Evolutionary conservation across 2,329 filamentous ascomycete species (phyloP).

Genomic region (Fusarium napiforme): DNA sequence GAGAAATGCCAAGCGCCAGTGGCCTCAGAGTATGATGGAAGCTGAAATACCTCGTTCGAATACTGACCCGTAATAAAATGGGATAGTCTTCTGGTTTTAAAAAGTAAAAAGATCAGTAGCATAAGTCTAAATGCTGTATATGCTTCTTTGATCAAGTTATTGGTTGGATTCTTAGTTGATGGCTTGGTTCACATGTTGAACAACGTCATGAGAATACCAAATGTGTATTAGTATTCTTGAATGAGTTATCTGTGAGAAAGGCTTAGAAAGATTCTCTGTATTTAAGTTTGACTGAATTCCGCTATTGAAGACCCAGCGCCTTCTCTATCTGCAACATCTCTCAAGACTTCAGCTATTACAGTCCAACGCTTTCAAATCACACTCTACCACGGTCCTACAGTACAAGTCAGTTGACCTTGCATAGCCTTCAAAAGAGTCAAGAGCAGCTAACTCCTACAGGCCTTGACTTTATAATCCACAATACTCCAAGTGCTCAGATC

Average conservation of each 20-base stretch:
- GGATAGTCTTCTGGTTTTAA: not conserved
- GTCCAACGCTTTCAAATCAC: not conserved
- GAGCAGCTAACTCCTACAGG: not conserved
- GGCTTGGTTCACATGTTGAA: not conserved
- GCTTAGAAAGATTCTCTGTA: fast-evolving
- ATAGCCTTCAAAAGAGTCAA: not conserved
- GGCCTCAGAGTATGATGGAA: not conserved
- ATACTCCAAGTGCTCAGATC: not conserved
- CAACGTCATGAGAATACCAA: not conserved
- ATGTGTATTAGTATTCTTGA: not conserved
- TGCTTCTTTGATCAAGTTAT: not conserved
- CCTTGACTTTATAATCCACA: fast-evolving
- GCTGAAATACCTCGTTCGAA: fast-evolving
- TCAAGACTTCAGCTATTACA: not conserved
- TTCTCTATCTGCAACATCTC: not conserved
- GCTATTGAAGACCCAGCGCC: fast-evolving
- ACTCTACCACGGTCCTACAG: not conserved
- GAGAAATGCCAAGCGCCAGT: not conserved
- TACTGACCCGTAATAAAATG: not conserved
- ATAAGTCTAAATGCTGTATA: not conserved
- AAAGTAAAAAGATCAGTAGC: not conserved
- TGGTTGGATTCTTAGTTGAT: not conserved
- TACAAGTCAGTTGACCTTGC: not conserved
- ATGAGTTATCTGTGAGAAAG: no score
- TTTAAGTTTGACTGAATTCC: fast-evolving